Conservation (phyloP, 805 yeast genomes). For the Yueomyces sinensis region DNA sequence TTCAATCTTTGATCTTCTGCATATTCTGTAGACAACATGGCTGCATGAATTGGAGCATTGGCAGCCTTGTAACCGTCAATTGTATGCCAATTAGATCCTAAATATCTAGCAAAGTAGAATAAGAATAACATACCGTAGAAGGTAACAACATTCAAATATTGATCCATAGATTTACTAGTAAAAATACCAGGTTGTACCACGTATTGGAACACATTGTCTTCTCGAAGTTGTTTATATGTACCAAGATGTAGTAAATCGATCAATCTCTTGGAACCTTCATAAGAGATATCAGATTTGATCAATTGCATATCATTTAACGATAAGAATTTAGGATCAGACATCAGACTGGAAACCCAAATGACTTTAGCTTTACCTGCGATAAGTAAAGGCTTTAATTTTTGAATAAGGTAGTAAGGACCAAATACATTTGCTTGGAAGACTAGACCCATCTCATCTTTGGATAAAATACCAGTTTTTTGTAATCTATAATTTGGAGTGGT, state of each 20-base stretch:
- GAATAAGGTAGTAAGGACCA: constrained; percentile 81
- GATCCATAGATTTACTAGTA: constrained; percentile 66
- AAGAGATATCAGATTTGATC: constrained; percentile 48
- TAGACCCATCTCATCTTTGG: constrained; percentile 69
- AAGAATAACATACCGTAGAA: constrained; percentile 75
- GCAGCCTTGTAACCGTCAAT: constrained; percentile 85
- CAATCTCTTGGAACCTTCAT: constrained; percentile 84
- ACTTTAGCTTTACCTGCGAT: constrained; percentile 45
- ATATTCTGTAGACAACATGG: constrained; percentile 31
- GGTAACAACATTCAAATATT: constrained; percentile 63
- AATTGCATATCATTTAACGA: constrained; percentile 68
- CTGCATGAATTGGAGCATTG: constrained; percentile 66
- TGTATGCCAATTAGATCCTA: constrained; percentile 84
- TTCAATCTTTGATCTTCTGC: constrained; percentile 37
- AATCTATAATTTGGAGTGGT: constrained; percentile 79
- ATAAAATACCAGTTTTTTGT: constrained; percentile 64
- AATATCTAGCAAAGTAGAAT: constrained; percentile 68
- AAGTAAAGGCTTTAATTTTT: constrained; percentile 46
- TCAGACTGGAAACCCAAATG: constrained; percentile 77
- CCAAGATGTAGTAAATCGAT: constrained; percentile 75
- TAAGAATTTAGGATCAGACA: constrained; percentile 64
- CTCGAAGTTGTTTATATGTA: constrained; percentile 38
- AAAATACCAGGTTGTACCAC: constrained; percentile 91
- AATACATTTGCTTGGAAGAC: constrained; percentile 95
- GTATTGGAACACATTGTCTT: constrained; percentile 53